Conservation (phyloP, 2,329 filamentous ascomycete genomes). For the Myriosclerotinia duriaeana region DNA sequence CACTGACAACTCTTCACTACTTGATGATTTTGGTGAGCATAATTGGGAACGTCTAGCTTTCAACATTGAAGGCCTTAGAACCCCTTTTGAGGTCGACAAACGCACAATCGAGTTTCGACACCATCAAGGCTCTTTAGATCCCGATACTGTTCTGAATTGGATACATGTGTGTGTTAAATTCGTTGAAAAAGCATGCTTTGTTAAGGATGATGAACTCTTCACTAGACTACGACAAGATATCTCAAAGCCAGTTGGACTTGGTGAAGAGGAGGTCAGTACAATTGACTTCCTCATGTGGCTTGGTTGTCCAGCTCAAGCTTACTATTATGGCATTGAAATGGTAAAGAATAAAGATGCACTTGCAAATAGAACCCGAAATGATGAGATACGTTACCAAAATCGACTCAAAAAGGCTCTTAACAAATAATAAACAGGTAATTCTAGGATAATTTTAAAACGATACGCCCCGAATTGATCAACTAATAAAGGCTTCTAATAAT, state of each 20-base stretch:
- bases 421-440: no score
- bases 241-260: background rate
- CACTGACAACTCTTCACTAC: background rate
- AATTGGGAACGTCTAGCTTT: background rate
- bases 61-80: background rate
- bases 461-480: no score
- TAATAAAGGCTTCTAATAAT: no score
- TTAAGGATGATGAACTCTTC: background rate
- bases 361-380: background rate
- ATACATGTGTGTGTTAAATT: slow-evolving; percentile 27
- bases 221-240: background rate
- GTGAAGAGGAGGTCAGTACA: background rate
- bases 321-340: background rate
- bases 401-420: background rate
- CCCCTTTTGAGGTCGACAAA: background rate
- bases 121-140: slow-evolving; percentile 33
- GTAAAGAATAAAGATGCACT: background rate
- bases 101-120: slow-evolving; percentile 36
- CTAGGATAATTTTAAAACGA: no score
- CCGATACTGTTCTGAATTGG: slow-evolving; percentile 29
- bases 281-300: slow-evolving; percentile 8
- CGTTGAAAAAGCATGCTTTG: slow-evolving; percentile 14
- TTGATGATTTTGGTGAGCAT: background rate
- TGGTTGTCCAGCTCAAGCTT: slow-evolving; percentile 3
- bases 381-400: background rate